Evolutionary conservation across 1,284 basidiomycete species (phyloP), one percentile per base, ranked within the genome.

Genomic region (Ganoderma lingzhi): DNA sequence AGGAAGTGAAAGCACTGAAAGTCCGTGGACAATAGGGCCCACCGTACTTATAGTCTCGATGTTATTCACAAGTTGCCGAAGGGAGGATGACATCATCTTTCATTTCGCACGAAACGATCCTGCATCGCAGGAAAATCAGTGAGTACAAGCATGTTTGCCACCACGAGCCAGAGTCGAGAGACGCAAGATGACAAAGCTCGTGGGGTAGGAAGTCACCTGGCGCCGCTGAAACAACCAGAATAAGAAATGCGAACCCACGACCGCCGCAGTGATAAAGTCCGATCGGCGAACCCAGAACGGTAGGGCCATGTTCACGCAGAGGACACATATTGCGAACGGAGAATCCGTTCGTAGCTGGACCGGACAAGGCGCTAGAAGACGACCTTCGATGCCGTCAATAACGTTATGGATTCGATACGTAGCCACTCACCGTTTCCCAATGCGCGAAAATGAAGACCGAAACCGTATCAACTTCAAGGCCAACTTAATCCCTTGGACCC

Each of bases 41-140:
- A 39, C n/a, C 8, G 12, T 61, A 42, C 59, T 61, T 61, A 42
- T 61, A 61, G 37, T 28, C 59, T 37, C n/a, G 30, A 30, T 3
- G 8, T 10, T 10, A 14, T 6, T 30, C 59, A 23, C 39, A 28
- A 39, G 39, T 41, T 42, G 39, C 59, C 39, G 37, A 61, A 28
- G 59, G 3, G 39, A 9, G 35, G 35, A 39, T 59, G 56, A 59
- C 35, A 59, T 39, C 19, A n/a, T 59, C 19, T 15, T 14, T 3
- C 8, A 19, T 59, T 41, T 41, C 37, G 59, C 53, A 56, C 30
- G 32, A 56, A 32, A 51, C 12, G 28, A 28, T 28, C 23, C 8
- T 51, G 53, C 14, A 15, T 10, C 28, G 28, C 28, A 15, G 4
- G 51, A 53, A 53, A 53, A 53, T 30, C 53, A 17, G 30, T 17